Base-by-base conservation (phyloP, 495 filamentous ascomycete species). In the Penicillium egyptiacum region DNA sequence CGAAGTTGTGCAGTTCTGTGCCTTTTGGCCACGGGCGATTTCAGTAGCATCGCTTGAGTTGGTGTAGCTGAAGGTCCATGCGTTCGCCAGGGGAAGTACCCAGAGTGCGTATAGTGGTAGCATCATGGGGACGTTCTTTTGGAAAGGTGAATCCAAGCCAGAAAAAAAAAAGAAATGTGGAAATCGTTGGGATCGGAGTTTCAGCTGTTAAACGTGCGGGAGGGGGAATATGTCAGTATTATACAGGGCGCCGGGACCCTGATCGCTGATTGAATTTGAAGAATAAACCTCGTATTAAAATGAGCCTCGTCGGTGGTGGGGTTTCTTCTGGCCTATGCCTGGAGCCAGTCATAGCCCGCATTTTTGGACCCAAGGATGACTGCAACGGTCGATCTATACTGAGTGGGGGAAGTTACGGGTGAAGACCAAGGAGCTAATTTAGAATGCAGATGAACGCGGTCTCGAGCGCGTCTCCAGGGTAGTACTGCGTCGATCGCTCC, bases 61-160 rank as follows among this genome's bases (percentile, higher is more conserved):
- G 16, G 63, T 66, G 35, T 33, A 58, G 25, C 56, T 51, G 45
- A 66, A 66, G 6, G 60, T 66, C 63, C 63, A 66, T 25, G 44
- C 63, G 8, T 60, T 30, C 16, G 25, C 63, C 12, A 63, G 25
- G 3, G 47, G 50, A 26, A 58, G 1, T 28, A 55, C 35, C 2
- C 45, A 30, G 3, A 60, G 35, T 22, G 35, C 40, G 8, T 55
- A 57, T n/a, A 50, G 16, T 39, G 23, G 28, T 41, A 30, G 8
- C 43, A 50, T 50, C 23, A 52, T 26, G 31, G 33, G 41, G 14
- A 17, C 5, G 23, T 46, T 55, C 2, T 11, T 28, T 10, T 23
- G 23, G 23, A 30, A 25, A 1, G 3, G 7, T 52, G 16, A 17
- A 19, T 23, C 4, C 20, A 17, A 26, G 30, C 16, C n/a, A n/a